Evolutionary conservation across 768 basidiomycete genomes (phyloP).

Genomic region (Auricularia sp.): DNA sequence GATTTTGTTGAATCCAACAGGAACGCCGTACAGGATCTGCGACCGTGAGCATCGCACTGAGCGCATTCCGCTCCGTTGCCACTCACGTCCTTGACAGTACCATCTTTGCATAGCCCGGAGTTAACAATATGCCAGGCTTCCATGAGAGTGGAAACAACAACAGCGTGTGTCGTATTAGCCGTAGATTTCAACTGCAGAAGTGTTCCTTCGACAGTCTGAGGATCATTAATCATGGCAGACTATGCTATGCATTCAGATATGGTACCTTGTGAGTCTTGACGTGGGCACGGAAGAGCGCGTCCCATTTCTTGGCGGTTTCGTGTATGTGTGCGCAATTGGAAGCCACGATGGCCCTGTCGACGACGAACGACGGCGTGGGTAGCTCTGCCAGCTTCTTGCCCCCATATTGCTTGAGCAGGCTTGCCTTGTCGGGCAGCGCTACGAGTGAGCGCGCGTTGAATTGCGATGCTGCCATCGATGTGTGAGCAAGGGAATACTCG

Average conservation of each 20-base stretch:
- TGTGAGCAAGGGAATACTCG: neutral
- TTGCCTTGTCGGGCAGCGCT: neutral
- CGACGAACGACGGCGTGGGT: slow-evolving; percentile 68
- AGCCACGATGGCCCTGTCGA: slow-evolving; percentile 64
- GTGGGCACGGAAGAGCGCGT: slow-evolving; percentile 68
- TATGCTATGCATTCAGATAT: neutral
- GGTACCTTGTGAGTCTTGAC: slow-evolving; percentile 75
- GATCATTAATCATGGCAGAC: neutral
- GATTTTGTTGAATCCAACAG: slow-evolving; percentile 60
- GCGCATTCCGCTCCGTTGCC: neutral
- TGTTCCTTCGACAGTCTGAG: slow-evolving; percentile 68
- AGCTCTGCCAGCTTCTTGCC: slow-evolving; percentile 47
- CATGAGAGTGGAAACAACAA: slow-evolving; percentile 74
- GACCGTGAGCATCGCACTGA: neutral
- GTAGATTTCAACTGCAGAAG: slow-evolving; percentile 53
- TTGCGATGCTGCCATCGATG: neutral
- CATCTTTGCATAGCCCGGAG: slow-evolving; percentile 59
- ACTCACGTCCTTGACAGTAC: slow-evolving; percentile 68
- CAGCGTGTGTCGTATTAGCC: slow-evolving; percentile 44
- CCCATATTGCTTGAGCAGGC: slow-evolving; percentile 42
- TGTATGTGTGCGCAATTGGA: slow-evolving; percentile 71
- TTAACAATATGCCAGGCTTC: slow-evolving; percentile 70
- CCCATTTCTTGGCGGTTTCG: slow-evolving; percentile 51
- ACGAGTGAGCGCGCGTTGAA: neutral
- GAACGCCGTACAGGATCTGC: slow-evolving; percentile 76